Base-by-base conservation (phyloP, 1,284 basidiomycete genomes). In the Kwoniella shivajii region DNA sequence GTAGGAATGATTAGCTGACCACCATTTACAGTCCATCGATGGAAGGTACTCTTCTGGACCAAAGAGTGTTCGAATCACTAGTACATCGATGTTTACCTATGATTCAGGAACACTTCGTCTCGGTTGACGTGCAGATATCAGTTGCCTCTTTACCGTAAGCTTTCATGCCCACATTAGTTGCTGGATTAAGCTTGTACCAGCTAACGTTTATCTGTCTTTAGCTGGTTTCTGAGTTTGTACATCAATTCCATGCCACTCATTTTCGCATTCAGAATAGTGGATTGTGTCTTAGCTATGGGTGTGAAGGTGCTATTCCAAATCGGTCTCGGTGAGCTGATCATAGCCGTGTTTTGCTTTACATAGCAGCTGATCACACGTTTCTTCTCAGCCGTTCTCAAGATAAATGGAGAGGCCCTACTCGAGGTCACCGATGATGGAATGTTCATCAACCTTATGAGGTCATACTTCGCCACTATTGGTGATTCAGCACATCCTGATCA, bases 231-330 rank as follows among this genome's bases (percentile, higher is more conserved):
- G 67, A 92, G 90, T 72, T 80, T 95, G 86, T 93, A 75, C 76
- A 98, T 99, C 80, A 98, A 98, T 79, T 95, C 92, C 68, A 97
- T 99, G 92, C 96, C 96, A 0, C 90, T 99, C 86, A 88, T 99
- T 45, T 99, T 99, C 72, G 95, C 96, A 0, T 99, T 98, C 82
- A 86, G 96, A 44, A 93, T 99, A 71, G 92, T 97, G 2, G 96
- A 99, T 75, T 99, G 96, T 77, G 96, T 99, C 79, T 90, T 99
- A 81, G 94, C 94, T 63, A 98, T 97, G 92, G 96, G 96, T 0
- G 92, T 95, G 2, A 98, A 94, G 71, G 96, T 99, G 13, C 80
- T 99, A 43, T 99, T 99, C 82, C 95, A 99, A 84, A 78, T 79
- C 43, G 78, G 77, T 58, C 64, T 79, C 2, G 73, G 75, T 77